These are phyloP conservation scores for Rhytidiadelphus loreus DNA, from an alignment of 225 moss, liverwort and hornwort genomes.

Conservation along the genomic window DNA sequence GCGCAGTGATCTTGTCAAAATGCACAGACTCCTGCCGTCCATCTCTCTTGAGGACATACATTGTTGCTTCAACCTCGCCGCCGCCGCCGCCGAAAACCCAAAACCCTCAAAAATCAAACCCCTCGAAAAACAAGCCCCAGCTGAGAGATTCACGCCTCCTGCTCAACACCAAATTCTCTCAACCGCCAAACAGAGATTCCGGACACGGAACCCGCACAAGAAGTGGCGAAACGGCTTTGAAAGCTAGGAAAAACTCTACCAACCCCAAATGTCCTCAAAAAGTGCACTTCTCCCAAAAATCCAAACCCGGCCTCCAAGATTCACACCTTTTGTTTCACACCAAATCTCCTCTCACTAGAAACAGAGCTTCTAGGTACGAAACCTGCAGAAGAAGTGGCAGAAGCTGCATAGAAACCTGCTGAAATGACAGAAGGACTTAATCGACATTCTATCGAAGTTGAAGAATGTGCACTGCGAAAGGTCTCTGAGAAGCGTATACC, in stretches of 20 bases:
- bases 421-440: background rate
- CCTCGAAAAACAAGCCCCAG: background rate
- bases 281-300: background rate
- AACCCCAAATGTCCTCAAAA: background rate
- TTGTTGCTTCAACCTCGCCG: conserved; percentile 2
- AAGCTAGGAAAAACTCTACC: no score
- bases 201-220: no score
- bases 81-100: background rate
- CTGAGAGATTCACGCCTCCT: background rate
- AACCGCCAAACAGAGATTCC: background rate
- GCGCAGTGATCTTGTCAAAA: conserved; percentile 88
- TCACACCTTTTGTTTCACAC: background rate
- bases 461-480: background rate
- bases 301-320: background rate
- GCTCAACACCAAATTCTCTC: background rate
- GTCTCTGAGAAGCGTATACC: no score
- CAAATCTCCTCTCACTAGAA: background rate
- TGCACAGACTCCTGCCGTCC: conserved; percentile 90
- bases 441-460: no score
- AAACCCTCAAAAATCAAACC: background rate
- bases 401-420: background rate
- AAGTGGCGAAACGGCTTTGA: background rate
- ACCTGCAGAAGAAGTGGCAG: background rate
- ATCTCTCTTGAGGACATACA: conserved; percentile 98
- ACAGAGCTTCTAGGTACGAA: background rate